A percentile compares a stretch with the other conserved stretches of the same genome.
These are phyloP conservation scores for Candida sp. DNA, from an alignment of 1,139 yeast species.

Conservation along the genomic window DNA sequence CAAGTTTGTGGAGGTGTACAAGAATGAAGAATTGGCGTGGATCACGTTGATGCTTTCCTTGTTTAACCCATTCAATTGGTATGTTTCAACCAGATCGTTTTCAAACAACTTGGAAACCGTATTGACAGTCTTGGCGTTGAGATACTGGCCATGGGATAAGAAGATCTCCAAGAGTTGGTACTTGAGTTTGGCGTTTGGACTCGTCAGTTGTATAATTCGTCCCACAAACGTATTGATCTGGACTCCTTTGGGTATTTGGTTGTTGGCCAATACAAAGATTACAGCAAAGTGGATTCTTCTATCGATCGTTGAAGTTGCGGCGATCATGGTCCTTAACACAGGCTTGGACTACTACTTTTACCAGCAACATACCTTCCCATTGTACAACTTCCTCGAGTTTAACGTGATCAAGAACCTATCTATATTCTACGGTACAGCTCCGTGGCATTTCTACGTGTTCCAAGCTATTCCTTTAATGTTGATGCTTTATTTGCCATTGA, in stretches of 20 bases:
- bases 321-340: conserved; percentile 37
- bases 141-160: conserved; percentile 71
- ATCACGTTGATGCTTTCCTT: conserved; percentile 57
- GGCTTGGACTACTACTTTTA: conserved; percentile 67
- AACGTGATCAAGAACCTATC: conserved; percentile 78
- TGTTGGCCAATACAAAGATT: conserved; percentile 7
- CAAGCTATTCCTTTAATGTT: conserved; percentile 85
- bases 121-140: conserved; percentile 70
- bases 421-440: conserved; percentile 82
- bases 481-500: conserved; percentile 68
- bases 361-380: conserved; percentile 61
- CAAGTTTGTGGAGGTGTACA: conserved; percentile 45
- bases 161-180: conserved; percentile 18
- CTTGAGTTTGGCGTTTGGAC: conserved; percentile 46
- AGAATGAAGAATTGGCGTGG: conserved; percentile 43
- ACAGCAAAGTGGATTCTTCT: conserved; percentile 15
- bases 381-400: conserved; percentile 71
- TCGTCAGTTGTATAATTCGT: conserved; percentile 66
- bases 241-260: conserved; percentile 56
- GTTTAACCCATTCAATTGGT: conserved; percentile 85
- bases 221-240: conserved; percentile 87
- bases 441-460: conserved; percentile 82
- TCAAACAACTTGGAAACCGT: conserved; percentile 84
- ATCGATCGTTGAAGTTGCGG: conserved; percentile 17
- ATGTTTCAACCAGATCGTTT: conserved; percentile 79